Evolutionary conservation across 192 early-diverging fungal species (phyloP), one percentile per base, ranked within the genome.

Genomic region (Coemansia sp.): DNA sequence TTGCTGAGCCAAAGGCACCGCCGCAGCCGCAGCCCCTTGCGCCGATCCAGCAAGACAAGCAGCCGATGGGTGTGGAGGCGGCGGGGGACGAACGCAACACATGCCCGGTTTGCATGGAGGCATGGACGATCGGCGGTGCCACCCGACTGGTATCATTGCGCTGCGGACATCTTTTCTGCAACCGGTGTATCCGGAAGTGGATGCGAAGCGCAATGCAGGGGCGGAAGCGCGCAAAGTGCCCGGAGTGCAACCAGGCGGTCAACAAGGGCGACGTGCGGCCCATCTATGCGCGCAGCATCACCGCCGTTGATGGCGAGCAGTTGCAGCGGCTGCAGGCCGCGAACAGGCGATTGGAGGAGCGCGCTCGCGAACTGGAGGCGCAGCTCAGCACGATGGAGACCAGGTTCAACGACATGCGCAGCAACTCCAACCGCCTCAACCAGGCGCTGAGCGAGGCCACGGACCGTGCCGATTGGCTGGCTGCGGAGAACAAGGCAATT

Each of bases 151-250:
- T 74, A 0, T 62, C 71, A 14, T 47, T 80, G 22, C 68, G 70
- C 22, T 80, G 77, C 55, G 77, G 77, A 2, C 77, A 80, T 25
- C 42, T 80, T 23, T 80, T 70, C 23, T 72, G 77, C 5, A 65
- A 70, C 9, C 52, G 61, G 13, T 80, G 77, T 17, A 64, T 73
- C 4, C 38, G 52, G 20, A 61, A 60, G 20, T 80, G 77, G 77
- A 59, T 80, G 29, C 62, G 40, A 8, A 38, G 48, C 29, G 53
- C 36, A n/a, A 52, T 14, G 42, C 50, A 34, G 33, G 27, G 9
- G 3, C 38, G 29, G 2, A 38, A 27, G 25, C 36, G 36, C 15
- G 71, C 59, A 19, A 58, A 36, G 41, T 80, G 77, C 14, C 77
- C 77, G 14, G 71, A 70, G 11, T 80, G 77, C 41, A 70, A 74